A percentile compares a stretch with the other conserved stretches of the same genome.
These are phyloP conservation scores for Trypanosoma theileri DNA, from an alignment of 208 protist genomes.

Conservation along the genomic window DNA sequence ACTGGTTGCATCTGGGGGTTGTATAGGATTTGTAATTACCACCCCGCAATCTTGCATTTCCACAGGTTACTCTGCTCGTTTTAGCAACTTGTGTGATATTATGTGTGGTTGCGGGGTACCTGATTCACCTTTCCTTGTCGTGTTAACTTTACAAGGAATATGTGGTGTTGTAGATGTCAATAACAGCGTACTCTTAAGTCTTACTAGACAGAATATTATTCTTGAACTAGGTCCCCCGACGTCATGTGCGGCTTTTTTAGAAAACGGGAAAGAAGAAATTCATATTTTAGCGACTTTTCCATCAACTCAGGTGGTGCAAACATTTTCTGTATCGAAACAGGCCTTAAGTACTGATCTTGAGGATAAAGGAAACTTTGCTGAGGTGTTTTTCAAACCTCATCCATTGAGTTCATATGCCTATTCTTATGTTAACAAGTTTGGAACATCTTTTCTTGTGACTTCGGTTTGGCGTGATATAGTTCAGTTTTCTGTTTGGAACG, in stretches of 20 bases:
- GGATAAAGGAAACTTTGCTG: not conserved
- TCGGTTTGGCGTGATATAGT: conserved; percentile 27
- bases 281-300: conserved; percentile 22
- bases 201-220: conserved; percentile 2
- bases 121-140: conserved; percentile 18
- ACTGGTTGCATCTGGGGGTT: conserved; percentile 23
- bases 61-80: conserved; percentile 9
- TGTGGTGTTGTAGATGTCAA: conserved; percentile 26
- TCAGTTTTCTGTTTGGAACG: conserved; percentile 23
- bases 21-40: conserved; percentile 19
- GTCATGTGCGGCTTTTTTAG: conserved; percentile 6
- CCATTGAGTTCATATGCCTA: not conserved
- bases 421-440: conserved; percentile 23
- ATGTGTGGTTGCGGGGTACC: conserved; percentile 15
- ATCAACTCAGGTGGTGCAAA: not conserved
- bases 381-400: not conserved
- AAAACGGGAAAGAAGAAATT: conserved; percentile 7
- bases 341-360: not conserved
- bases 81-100: conserved; percentile 14
- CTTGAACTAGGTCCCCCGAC: conserved; percentile 10
- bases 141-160: conserved; percentile 18
- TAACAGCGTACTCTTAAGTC: conserved; percentile 9
- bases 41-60: conserved; percentile 3
- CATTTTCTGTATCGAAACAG: conserved; percentile 7
- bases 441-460: conserved; percentile 15